Base-by-base conservation (phyloP, 2,329 filamentous ascomycete species). In the Colletotrichum caudatum region DNA sequence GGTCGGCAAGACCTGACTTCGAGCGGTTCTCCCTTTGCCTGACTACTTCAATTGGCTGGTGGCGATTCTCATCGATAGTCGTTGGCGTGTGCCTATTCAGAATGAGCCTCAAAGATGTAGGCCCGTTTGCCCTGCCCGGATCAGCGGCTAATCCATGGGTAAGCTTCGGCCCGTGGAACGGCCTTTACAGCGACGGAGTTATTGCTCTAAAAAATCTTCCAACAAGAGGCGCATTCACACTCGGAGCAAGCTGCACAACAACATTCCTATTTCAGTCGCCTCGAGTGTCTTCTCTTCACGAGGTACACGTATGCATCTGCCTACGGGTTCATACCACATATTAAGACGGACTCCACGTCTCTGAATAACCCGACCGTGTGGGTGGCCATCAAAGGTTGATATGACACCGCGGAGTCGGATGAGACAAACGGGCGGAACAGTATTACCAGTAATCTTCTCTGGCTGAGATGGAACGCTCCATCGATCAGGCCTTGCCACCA, bases 381-480 rank as follows among this genome's bases (percentile, higher is more conserved):
- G 66, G 37, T 66, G 37, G 35, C 23, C 16, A 26, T 53, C 46
- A 35, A 29, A n/a, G 53, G 57, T 39, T 46, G 54, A 44, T 63
- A 64, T 64, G 33, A 54, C 20, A 41, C 62, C 62, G 23, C 54
- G 63, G 62, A 66, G 29, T 69, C n/a, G 66, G 66, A 35, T 60
- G 41, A 69, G 66, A 66, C 66, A 66, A 50, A 39, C 53, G 54
- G 44, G 51, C 35, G 48, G 50, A 44, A 64, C 50, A 46, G 44
- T 46, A n/a, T n/a, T n/a, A n/a, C 44, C 18, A 50, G 61, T 48
- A 54, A 35, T 35, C 12, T 39, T 56, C 50, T 12, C 56, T 20
- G 16, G 18, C 9, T 20, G 12, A 26, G 46, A 51, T 11, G 35
- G 50, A 44, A 64, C 18, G 50, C 37, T 23, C 23, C 54, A 26